phyloP scores from a whole-genome alignment of 495 filamentous ascomycete species.

The Viridothelium virens region DNA sequence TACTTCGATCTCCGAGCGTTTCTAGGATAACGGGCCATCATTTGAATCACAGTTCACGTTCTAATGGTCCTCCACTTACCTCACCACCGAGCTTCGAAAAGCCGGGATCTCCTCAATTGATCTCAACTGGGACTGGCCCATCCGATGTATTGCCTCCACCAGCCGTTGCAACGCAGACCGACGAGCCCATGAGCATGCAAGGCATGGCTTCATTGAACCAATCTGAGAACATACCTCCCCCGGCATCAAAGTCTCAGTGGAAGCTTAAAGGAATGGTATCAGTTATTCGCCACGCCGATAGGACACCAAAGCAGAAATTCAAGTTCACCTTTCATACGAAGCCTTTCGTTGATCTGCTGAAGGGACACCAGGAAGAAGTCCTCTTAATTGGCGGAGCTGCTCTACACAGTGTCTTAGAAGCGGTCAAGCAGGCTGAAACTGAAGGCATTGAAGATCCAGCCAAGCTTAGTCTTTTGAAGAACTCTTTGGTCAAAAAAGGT shows the following conservation, averaged over 20 bases:
- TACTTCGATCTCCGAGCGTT: slow-evolving; percentile 60
- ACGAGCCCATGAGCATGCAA: not conserved
- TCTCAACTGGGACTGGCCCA: not conserved
- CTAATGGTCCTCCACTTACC: slow-evolving; percentile 40
- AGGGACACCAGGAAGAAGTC: slow-evolving; percentile 92
- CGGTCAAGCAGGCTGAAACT: slow-evolving; percentile 68
- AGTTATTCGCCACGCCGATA: slow-evolving; percentile 90
- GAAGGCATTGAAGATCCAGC: slow-evolving; percentile 73
- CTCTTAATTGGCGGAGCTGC: slow-evolving; percentile 87
- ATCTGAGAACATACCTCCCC: slow-evolving; percentile 52
- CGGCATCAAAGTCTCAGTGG: slow-evolving; percentile 91
- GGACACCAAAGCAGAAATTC: slow-evolving; percentile 97
- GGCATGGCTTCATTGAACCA: slow-evolving; percentile 6
- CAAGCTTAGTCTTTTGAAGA: slow-evolving; percentile 75
- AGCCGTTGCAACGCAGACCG: not conserved
- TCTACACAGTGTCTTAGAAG: slow-evolving; percentile 77
- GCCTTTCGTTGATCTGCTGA: slow-evolving; percentile 88
- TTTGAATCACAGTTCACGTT: slow-evolving; percentile 27
- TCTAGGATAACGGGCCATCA: slow-evolving; percentile 49
- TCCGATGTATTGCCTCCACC: slow-evolving; percentile 11
- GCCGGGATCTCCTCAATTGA: slow-evolving; percentile 18
- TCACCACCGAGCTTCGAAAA: slow-evolving; percentile 45
- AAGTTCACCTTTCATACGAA: slow-evolving; percentile 98
- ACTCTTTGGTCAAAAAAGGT: slow-evolving; percentile 83
- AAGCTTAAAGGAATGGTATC: slow-evolving; percentile 98